Percentiles rank a stretch among this genome's conserved stretches.
Evolutionary conservation across 2,329 filamentous ascomycete species (phyloP).

Genomic region (Raffaelea ambrosiae): DNA sequence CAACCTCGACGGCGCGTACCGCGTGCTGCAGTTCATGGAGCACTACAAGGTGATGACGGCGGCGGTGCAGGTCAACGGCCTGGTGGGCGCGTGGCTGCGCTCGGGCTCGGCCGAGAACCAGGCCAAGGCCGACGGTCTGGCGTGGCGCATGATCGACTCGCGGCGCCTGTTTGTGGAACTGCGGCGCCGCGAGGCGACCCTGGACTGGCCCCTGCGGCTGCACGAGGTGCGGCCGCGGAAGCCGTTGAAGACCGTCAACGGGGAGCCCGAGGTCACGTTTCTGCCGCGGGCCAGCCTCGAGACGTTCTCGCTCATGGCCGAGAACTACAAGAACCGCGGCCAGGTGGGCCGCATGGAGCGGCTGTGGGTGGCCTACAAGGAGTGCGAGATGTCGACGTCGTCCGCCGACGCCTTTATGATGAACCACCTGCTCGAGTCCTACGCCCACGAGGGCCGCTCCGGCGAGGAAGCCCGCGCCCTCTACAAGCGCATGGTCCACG

Average conservation of each 20-base stretch:
- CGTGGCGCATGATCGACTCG: constrained; percentile 67
- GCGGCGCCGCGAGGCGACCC: constrained; percentile 24
- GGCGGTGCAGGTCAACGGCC: constrained; percentile 69
- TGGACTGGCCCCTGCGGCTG: not conserved
- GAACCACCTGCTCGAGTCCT: constrained; percentile 66
- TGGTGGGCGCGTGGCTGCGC: constrained; percentile 72
- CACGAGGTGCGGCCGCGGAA: too few species aligned
- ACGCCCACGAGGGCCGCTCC: constrained; percentile 49
- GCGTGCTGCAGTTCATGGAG: constrained; percentile 70
- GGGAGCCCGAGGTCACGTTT: constrained; percentile 19
- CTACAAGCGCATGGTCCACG: constrained; percentile 45
- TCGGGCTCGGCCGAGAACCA: constrained; percentile 45
- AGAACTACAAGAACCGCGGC: constrained; percentile 59
- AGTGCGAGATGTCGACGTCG: constrained; percentile 53
- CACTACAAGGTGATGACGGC: constrained; percentile 58
- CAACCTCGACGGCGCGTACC: constrained; percentile 60
- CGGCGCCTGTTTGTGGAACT: constrained; percentile 55
- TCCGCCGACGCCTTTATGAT: constrained; percentile 59
- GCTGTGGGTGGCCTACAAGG: constrained; percentile 53
- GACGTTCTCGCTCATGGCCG: constrained; percentile 67
- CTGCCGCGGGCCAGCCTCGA: constrained; percentile 60
- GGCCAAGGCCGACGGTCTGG: constrained; percentile 57
- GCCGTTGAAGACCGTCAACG: not conserved
- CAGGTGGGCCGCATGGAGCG: constrained; percentile 48
- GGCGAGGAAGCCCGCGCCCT: constrained; percentile 41